Evolutionary conservation across 176 grass and related monocot species (phyloP).

Genomic region (Raddia distichophylla): DNA sequence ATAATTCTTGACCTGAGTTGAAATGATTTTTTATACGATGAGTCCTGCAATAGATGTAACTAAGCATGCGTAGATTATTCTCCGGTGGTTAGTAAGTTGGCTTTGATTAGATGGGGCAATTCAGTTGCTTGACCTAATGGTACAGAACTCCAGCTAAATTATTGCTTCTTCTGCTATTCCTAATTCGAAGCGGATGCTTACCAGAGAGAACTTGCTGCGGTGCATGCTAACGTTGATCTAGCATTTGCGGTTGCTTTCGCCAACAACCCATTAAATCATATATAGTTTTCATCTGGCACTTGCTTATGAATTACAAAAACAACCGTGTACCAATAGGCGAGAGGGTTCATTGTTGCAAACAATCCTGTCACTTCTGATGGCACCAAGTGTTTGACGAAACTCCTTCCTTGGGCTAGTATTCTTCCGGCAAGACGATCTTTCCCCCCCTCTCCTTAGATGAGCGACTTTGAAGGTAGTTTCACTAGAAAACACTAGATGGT

Average conservation of each 20-base stretch:
- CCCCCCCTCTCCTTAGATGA: neutral
- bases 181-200: neutral
- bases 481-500: neutral
- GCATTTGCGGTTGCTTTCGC: constrained; percentile 6
- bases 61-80: neutral
- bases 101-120: neutral
- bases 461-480: neutral
- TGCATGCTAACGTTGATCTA: neutral
- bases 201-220: neutral
- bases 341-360: neutral
- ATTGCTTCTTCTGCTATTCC: neutral
- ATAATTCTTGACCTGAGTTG: too few species aligned
- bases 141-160: neutral
- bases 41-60: neutral
- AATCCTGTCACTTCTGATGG: constrained; percentile 10
- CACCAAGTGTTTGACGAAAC: constrained; percentile 17
- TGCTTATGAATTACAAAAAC: constrained; percentile 8
- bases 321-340: neutral
- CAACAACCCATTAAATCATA: neutral
- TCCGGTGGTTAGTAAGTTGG: neutral
- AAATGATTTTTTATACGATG: neutral
- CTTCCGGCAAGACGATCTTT: neutral
- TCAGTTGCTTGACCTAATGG: neutral
- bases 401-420: constrained; percentile 3
- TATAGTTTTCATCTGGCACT: constrained; percentile 1